Evolutionary conservation across 805 yeast species (phyloP), one percentile per base, ranked within the genome.

Genomic region (Clavispora fructus): DNA sequence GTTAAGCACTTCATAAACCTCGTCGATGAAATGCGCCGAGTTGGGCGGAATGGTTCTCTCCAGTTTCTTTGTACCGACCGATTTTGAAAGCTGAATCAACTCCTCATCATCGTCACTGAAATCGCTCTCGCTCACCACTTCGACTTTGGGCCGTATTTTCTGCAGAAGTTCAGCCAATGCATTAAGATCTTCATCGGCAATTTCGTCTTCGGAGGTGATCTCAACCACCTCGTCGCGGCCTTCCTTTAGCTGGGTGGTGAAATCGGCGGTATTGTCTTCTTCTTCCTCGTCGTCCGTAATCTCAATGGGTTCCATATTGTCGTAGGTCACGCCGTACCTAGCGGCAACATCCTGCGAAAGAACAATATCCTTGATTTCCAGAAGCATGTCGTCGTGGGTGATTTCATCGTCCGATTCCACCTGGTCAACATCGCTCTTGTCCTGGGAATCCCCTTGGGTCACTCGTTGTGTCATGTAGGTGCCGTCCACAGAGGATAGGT

Each of bases 21-120:
- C 97, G 2, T 67, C 58, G 1, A 94, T 77, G 85, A 95, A 92
- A 3, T 43, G 38, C 38, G 62, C 71, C 3, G 65, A 54, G 1
- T 71, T 74, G 1, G 51, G 45, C 7, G 47, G 41, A 6, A 46
- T 40, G 16, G 26, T 30, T 13, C 42, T 12, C 10, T 40, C 45
- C n/a, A 19, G 30, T 14, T 39, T 12, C 12, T 39, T 29, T 16
- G 30, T 29, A 28, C 42, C 25, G 17, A 46, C 53, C 8, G 41
- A 39, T 16, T 48, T 50, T 16, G 57, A 44, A 9, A 54, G 46
- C 41, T 52, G 45, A 28, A 55, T 40, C 27, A 55, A 33, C 31
- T 60, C 69, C 42, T 68, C 72, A 45, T 67, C 73, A 30, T 61
- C 61, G 42, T 67, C 72, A 41, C 68, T 59, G 42, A 66, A 61